A percentile compares a stretch with the other conserved stretches of the same genome.
Conservation (phyloP, 169 alveolate species). For the Babesia bigemina region DNA sequence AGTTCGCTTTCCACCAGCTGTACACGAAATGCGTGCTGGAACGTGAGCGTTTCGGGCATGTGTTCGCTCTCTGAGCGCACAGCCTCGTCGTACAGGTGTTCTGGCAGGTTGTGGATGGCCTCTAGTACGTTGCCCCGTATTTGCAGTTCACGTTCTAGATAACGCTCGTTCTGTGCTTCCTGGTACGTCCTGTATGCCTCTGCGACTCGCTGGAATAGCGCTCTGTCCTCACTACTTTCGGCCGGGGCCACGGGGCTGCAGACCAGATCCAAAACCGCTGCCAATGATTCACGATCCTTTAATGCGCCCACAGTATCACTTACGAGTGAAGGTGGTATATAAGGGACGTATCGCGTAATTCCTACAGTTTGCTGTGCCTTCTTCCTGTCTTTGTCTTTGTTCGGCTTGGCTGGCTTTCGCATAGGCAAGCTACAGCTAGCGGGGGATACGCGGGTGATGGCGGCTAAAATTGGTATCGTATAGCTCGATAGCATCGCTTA, state of each 20-base stretch:
- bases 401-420: slow-evolving; percentile 54
- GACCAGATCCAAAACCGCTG: slow-evolving; percentile 72
- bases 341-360: slow-evolving; percentile 77
- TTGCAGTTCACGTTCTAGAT: slow-evolving; percentile 39
- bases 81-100: slow-evolving; percentile 67
- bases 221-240: slow-evolving; percentile 72
- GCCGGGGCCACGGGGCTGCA: slow-evolving; percentile 74
- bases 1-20: slow-evolving; percentile 55
- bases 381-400: slow-evolving; percentile 29
- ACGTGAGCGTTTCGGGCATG: slow-evolving; percentile 62
- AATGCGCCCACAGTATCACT: slow-evolving; percentile 74
- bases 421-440: slow-evolving; percentile 32
- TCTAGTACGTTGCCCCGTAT: slow-evolving; percentile 33
- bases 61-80: slow-evolving; percentile 61
- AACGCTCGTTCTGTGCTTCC: slow-evolving; percentile 11
- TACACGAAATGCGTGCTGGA: slow-evolving; percentile 62
- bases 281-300: slow-evolving; percentile 71
- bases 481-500: slow-evolving; percentile 8
- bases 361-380: slow-evolving; percentile 55
- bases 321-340: slow-evolving; percentile 76
- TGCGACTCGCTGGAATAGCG: slow-evolving; percentile 62
- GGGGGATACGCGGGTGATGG: slow-evolving; percentile 31
- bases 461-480: slow-evolving; percentile 16
- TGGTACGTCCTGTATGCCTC: slow-evolving; percentile 67
- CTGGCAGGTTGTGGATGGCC: slow-evolving; percentile 64